Conservation (phyloP, 768 basidiomycete genomes). For the Crucibulum laeve region DNA sequence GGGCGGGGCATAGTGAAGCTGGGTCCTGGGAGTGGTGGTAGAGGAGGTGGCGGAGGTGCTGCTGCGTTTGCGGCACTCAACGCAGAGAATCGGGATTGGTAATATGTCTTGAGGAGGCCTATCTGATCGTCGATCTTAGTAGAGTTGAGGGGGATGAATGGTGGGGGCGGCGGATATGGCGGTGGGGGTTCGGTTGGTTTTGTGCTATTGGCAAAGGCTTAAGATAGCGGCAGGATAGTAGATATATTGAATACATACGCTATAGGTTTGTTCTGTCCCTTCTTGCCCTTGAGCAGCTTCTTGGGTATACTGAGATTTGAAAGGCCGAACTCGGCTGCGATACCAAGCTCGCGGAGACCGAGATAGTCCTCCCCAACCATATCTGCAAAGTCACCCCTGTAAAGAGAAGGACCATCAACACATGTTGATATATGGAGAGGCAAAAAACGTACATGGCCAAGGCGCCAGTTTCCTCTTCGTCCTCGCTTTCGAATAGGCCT, state of each 20-base stretch:
- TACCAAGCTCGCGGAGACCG: slow-evolving; percentile 82
- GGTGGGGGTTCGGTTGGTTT: slow-evolving; percentile 73
- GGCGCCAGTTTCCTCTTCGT: slow-evolving; percentile 38
- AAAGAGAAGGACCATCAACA: slow-evolving; percentile 2
- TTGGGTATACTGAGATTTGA: slow-evolving; percentile 76
- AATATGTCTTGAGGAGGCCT: slow-evolving; percentile 78
- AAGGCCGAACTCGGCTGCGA: slow-evolving; percentile 81
- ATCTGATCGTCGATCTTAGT: slow-evolving; percentile 74
- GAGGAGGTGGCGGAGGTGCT: slow-evolving; percentile 7
- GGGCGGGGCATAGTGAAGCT: not conserved
- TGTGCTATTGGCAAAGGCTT: slow-evolving; percentile 29
- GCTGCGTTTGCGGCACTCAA: slow-evolving; percentile 25
- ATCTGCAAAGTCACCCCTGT: slow-evolving; percentile 83
- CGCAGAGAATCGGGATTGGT: slow-evolving; percentile 49
- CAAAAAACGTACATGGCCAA: slow-evolving; percentile 27
- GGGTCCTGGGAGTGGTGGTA: too few species aligned
- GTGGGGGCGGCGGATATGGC: slow-evolving; percentile 81
- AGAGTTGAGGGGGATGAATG: slow-evolving; percentile 69
- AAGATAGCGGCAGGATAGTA: not conserved
- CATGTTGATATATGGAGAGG: not conserved
- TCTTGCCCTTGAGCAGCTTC: slow-evolving; percentile 67
- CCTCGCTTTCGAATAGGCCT: slow-evolving; percentile 46
- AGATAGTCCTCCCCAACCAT: slow-evolving; percentile 91
- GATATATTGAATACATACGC: slow-evolving; percentile 37
- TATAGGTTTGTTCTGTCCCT: slow-evolving; percentile 34